Evolutionary conservation across 2,329 filamentous ascomycete genomes (phyloP), one percentile per base, ranked within the genome.

Genomic region (Hymenoscyphus infarciens): DNA sequence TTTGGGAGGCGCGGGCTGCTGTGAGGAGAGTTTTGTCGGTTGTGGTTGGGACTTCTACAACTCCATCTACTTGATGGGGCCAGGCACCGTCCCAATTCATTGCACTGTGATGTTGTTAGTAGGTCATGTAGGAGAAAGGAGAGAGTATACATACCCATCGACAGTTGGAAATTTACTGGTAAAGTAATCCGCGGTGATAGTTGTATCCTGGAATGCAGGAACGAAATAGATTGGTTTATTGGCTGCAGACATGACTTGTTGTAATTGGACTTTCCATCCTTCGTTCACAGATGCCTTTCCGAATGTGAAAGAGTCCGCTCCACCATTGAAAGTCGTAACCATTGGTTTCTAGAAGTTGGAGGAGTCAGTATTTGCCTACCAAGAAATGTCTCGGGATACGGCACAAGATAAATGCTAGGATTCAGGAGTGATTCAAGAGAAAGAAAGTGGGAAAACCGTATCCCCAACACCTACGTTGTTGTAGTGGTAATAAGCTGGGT

Each of bases 11-110:
- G 38, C 71, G 64, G 0, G 75, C 75, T 15, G 70, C 71, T 6
- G 63, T 62, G n/a, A 74, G 69, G 57, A 70, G 73, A 0, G 68
- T 66, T 10, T 64, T 25, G 61, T 78, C 76, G 4, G 72, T 69
- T 19, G 60, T 63, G 5, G 66, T 66, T 5, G 69, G 69, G 11
- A 77, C 73, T 25, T 69, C 66, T n/a, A 64, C 66, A 16, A 68
- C 68, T 1, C 71, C 71, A 1, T 65, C 62, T 35, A 59, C 57
- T 0, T 63, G 59, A 19, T 52, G 35, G 1, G 73, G 72, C 75
- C 76, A 78, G 11, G 63, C 63, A 59, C 77, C 75, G 4, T 52
- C 45, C 76, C 76, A 77, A 60, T 74, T 75, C 59, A 77, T 74
- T 29, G 74, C 67, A 22, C 69, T 10, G 63, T 4, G 8, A 3